Conservation (phyloP, 192 early-diverging fungal genomes). For the Globomyces pollinis-pini region DNA sequence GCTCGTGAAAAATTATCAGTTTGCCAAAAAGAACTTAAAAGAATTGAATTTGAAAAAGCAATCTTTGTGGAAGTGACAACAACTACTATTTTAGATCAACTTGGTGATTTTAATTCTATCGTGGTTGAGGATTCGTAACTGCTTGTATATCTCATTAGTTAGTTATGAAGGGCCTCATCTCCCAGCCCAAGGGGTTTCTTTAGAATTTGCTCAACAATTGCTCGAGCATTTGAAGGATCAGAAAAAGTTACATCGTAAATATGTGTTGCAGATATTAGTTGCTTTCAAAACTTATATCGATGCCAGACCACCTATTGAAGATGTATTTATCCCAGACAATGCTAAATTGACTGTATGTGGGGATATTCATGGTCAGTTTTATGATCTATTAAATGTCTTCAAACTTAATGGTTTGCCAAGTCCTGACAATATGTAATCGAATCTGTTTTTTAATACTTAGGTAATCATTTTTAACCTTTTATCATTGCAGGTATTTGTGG, state of each 20-base stretch:
- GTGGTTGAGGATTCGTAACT: slow-evolving; percentile 45
- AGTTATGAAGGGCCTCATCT: slow-evolving; percentile 72
- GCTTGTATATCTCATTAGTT: too few relatives aligned
- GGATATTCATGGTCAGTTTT: slow-evolving; percentile 98
- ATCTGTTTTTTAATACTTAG: too few relatives aligned
- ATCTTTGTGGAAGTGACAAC: slow-evolving; percentile 61
- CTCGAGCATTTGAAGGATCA: slow-evolving; percentile 74
- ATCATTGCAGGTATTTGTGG: too few relatives aligned
- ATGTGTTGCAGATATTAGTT: slow-evolving; percentile 78
- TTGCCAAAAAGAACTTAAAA: slow-evolving; percentile 84
- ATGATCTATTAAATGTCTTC: slow-evolving; percentile 95
- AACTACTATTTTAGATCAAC: slow-evolving; percentile 41
- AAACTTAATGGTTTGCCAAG: slow-evolving; percentile 86
- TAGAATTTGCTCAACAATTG: slow-evolving; percentile 72
- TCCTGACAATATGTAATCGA: slow-evolving; percentile 65
- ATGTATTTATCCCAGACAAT: slow-evolving; percentile 69
- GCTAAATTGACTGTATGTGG: slow-evolving; percentile 87
- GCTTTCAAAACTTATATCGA: slow-evolving; percentile 68
- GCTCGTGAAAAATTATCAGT: slow-evolving; percentile 72
- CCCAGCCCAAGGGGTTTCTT: slow-evolving; percentile 57
- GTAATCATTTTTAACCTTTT: too few relatives aligned
- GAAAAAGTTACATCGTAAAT: slow-evolving; percentile 86
- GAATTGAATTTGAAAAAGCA: slow-evolving; percentile 87
- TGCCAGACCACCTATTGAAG: slow-evolving; percentile 70
- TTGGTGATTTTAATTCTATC: slow-evolving; percentile 60